A percentile compares a stretch with the other conserved stretches of the same genome.
These are phyloP conservation scores for Camelina neglecta DNA, from an alignment of 345 rosid species.

Conservation along the genomic window DNA sequence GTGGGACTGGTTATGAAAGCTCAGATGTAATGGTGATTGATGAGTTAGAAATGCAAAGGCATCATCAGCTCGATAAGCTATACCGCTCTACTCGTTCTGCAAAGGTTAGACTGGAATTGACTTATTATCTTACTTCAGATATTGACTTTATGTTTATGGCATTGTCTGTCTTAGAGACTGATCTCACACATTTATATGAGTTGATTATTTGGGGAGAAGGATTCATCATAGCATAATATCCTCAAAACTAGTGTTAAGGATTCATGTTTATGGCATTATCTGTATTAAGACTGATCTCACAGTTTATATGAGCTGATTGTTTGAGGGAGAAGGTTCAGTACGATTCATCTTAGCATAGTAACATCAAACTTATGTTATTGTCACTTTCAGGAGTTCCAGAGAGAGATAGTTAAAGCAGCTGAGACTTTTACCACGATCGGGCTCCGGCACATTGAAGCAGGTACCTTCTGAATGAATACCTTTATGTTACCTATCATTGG, in stretches of 20 bases:
- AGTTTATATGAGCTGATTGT: background rate
- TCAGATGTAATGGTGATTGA: constrained; percentile 89
- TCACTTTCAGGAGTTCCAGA: constrained; percentile 83
- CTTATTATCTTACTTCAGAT: background rate
- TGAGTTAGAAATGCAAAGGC: constrained; percentile 93
- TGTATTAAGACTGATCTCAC: background rate
- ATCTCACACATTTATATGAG: background rate
- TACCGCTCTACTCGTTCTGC: constrained; percentile 82
- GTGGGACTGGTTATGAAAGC: constrained; percentile 89
- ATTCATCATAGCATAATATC: background rate
- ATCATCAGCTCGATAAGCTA: constrained; percentile 88
- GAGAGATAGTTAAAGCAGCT: constrained; percentile 77
- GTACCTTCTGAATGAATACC: constrained; percentile 43
- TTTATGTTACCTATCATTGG: constrained; percentile 12
- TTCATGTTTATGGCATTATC: background rate
- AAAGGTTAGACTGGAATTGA: constrained; percentile 53
- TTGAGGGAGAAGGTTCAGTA: background rate
- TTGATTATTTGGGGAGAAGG: background rate
- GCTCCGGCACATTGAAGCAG: constrained; percentile 85
- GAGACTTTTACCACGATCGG: constrained; percentile 79
- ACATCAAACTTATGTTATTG: constrained; percentile 16
- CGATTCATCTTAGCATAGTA: background rate
- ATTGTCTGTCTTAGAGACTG: background rate
- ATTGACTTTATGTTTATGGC: background rate
- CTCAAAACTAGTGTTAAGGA: too few species aligned